These are phyloP conservation scores for Pichia rugopelliculosa DNA, from an alignment of 805 yeast genomes.

Conservation along the genomic window DNA sequence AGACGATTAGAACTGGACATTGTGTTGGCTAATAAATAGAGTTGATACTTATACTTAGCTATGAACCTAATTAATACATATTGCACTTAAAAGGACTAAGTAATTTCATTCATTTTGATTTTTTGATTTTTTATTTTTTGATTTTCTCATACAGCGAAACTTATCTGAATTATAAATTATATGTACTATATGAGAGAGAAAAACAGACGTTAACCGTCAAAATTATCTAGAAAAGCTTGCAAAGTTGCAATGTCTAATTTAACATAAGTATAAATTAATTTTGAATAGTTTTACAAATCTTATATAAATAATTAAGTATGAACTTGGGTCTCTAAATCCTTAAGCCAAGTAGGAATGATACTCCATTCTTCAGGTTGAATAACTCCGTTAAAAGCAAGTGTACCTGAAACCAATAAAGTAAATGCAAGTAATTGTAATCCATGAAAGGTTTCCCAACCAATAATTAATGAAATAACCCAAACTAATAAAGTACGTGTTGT, in stretches of 20 bases:
- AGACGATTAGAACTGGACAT: slow-evolving; percentile 41
- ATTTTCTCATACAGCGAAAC: background rate
- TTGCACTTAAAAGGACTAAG: too few relatives aligned
- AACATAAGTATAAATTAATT: too few relatives aligned
- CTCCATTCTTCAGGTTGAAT: slow-evolving; percentile 43
- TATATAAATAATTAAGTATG: background rate
- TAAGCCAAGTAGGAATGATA: slow-evolving; percentile 42
- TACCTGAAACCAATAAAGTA: slow-evolving; percentile 56
- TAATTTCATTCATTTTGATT: too few relatives aligned
- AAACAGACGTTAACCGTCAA: too few relatives aligned
- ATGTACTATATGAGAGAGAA: too few relatives aligned
- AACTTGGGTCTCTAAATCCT: slow-evolving; percentile 16
- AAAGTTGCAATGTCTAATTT: too few relatives aligned
- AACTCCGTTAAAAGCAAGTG: slow-evolving; percentile 66
- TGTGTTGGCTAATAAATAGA: slow-evolving; percentile 5
- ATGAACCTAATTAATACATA: too few relatives aligned
- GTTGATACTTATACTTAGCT: background rate
- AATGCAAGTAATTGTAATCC: slow-evolving; percentile 62
- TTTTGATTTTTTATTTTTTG: too few relatives aligned
- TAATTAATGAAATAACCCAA: slow-evolving; percentile 59
- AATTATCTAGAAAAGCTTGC: too few relatives aligned
- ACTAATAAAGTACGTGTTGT: slow-evolving; percentile 69
- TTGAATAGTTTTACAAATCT: background rate
- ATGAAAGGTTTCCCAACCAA: slow-evolving; percentile 73
- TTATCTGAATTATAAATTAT: background rate